Base-by-base conservation (phyloP, 2,329 filamentous ascomycete species). In the Hypomyces perniciosus region DNA sequence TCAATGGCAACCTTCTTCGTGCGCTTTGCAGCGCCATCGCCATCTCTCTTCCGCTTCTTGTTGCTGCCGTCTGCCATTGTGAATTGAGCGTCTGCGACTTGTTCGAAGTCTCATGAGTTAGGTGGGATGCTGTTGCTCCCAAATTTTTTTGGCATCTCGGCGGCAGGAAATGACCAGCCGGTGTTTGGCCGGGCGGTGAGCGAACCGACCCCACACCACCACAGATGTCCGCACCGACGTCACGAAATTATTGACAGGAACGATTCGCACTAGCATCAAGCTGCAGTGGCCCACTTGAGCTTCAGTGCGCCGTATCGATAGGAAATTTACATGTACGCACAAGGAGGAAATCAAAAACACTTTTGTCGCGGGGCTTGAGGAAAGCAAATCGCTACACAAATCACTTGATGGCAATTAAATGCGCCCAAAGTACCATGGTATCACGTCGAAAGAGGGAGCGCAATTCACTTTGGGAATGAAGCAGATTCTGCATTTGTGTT, bases 31-130 rank as follows among this genome's bases (percentile, higher is more conserved):
- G 64, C 60, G 37, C 65, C 61, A 8, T 74, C 72, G 35, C 69
- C 69, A 13, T 69, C 68, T 54, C 76, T 71, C 67, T 83, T 83
- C 51, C 79, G 72, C 66, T 83, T 83, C 62, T 76, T 77, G 51
- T 61, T 66, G 53, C 64, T 70, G 37, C 61, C 52, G 44, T 69
- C 66, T 31, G 65, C 66, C 72, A 75, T 76, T 35, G 27, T 50
- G 39, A 49, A n/a, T 4, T 30, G 12, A 6, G 38, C n/a, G 26
- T 37, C 37, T 35, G n/a, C 33, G 31, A 29, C 45, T 45, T 33
- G 30, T 41, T 40, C 31, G 35, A 26, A 30, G 50, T 34, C 44
- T 34, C 31, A 38, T 30, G 27, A 29, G 28, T 52, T 45, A 49
- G 39, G 54, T 62, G 61, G 60, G 60, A 61, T 62, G 59, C 46